Percentiles rank a stretch among this genome's conserved stretches.
phyloP scores from a whole-genome alignment of 208 protist species.

The Leishmania major region DNA sequence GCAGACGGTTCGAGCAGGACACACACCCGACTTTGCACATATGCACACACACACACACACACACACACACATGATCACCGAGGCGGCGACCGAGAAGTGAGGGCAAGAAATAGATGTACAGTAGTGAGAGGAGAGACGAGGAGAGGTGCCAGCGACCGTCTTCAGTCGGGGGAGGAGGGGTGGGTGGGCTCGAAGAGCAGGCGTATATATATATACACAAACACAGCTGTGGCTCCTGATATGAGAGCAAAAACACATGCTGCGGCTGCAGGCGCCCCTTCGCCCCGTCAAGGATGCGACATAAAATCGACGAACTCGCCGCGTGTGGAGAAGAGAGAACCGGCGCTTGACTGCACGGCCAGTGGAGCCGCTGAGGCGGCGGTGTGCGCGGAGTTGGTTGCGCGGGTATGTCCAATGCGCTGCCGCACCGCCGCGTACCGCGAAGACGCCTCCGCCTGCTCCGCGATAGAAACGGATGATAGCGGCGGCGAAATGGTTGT shows the following conservation, averaged over 20 bases:
- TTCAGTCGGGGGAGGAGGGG: neutral
- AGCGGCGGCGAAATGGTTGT: neutral
- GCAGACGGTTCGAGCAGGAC: neutral
- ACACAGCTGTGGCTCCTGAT: neutral
- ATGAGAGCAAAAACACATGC: neutral
- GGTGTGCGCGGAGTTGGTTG: neutral
- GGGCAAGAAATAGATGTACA: neutral
- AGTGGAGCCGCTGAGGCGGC: neutral
- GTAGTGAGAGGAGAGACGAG: neutral
- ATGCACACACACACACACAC: neutral
- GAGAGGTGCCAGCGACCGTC: neutral
- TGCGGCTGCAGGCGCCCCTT: neutral
- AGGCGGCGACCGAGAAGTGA: neutral
- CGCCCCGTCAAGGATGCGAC: constrained; percentile 11
- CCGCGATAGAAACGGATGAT: constrained; percentile 7
- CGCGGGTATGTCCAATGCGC: constrained; percentile 28
- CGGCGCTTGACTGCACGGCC: neutral
- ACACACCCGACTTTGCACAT: neutral
- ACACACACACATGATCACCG: neutral
- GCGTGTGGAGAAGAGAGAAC: constrained; percentile 13
- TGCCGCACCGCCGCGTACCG: constrained; percentile 28
- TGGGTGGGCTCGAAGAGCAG: neutral
- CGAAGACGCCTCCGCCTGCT: constrained; percentile 27
- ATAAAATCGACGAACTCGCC: constrained; percentile 30
- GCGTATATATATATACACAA: neutral